These are phyloP conservation scores for Meyerozyma athensensis DNA, from an alignment of 1,139 yeast species.

Conservation along the genomic window DNA sequence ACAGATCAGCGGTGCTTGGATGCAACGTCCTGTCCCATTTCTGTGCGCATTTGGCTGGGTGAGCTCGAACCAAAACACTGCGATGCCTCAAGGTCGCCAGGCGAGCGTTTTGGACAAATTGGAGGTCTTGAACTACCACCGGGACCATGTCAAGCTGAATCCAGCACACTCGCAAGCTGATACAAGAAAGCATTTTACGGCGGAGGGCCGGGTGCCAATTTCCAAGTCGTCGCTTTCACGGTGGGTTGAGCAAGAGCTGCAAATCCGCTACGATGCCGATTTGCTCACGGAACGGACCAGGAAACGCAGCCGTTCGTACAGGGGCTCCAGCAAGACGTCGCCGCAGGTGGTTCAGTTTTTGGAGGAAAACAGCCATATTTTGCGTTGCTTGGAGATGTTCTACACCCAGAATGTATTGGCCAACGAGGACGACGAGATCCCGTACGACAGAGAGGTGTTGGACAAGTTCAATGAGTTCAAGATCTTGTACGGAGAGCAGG, in stretches of 20 bases:
- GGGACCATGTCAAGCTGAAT: conserved; percentile 10
- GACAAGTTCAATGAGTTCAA: conserved; percentile 10
- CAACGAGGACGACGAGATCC: conserved; percentile 7
- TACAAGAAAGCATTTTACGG: conserved; percentile 15
- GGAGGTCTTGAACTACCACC: conserved; percentile 17
- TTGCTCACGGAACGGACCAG: conserved; percentile 8
- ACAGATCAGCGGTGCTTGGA: background rate
- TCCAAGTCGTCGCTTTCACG: conserved; percentile 19
- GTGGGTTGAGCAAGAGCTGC: conserved; percentile 16
- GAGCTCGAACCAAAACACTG: background rate
- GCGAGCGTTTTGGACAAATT: conserved; percentile 13
- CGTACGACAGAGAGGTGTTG: conserved; percentile 8
- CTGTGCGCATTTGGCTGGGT: background rate
- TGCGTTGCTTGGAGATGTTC: conserved; percentile 11
- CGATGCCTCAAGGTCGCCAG: conserved; percentile 9
- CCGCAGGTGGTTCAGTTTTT: conserved; percentile 9
- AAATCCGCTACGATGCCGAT: conserved; percentile 9
- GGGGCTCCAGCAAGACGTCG: conserved; percentile 5
- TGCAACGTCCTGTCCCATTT: background rate
- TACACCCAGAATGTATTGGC: conserved; percentile 10
- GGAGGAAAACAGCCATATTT: conserved; percentile 7
- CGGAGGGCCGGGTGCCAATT: conserved; percentile 12
- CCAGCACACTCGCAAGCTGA: conserved; percentile 19
- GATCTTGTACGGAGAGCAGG: conserved; percentile 5
- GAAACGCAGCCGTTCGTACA: conserved; percentile 7